Base-by-base conservation (phyloP, 352 stramenopile genomes). In the Phytophthora fragariaefolia region DNA sequence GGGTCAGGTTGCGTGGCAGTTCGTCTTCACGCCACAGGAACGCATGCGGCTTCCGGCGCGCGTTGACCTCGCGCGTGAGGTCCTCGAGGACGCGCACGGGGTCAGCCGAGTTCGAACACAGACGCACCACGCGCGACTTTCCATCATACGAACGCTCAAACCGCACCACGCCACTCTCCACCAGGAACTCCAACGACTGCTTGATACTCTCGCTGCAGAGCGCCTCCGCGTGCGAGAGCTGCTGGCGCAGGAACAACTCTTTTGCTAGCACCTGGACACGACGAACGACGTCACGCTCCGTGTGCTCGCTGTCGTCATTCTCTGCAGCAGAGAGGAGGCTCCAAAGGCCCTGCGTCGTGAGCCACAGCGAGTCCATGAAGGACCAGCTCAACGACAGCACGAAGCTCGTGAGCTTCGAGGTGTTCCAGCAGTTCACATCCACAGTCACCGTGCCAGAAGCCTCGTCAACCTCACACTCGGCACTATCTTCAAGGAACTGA, bases 201-300 rank as follows among this genome's bases (percentile, higher is more conserved):
- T 91, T 91, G 34, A 93, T 83, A 36, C 79, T 91, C 65, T 93
- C 85, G 43, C 78, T 89, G 62, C 85, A 93, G 4, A 93, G 75
- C 22, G 85, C 79, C 42, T 93, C 85, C 7, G 83, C 81, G n/a
- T 91, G 80, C 12, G 47, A 53, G 22, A 93, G 65, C 26, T 78
- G 45, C 34, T 77, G 58, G 6, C 71, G 53, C 30, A 77, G 22
- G 48, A 89, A 77, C n/a, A 92, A 34, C 42, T 78, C 73, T 43
- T 84, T 83, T 20, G 80, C 79, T 4, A 93, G 42, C 26, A 77
- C 42, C 61, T 93, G 83, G 26, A 87, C 82, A 28, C 72, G 59
- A 18, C 77, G 79, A 12, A 92, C 73, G 34, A 90, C 64, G 10
- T 85, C 79, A 8, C 74, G 71, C 36, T 91, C 81, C 7, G 68